A percentile compares a stretch with the other conserved stretches of the same genome.
Evolutionary conservation across 257 asterid species (phyloP).

Genomic region (Scutellaria baicalensis): DNA sequence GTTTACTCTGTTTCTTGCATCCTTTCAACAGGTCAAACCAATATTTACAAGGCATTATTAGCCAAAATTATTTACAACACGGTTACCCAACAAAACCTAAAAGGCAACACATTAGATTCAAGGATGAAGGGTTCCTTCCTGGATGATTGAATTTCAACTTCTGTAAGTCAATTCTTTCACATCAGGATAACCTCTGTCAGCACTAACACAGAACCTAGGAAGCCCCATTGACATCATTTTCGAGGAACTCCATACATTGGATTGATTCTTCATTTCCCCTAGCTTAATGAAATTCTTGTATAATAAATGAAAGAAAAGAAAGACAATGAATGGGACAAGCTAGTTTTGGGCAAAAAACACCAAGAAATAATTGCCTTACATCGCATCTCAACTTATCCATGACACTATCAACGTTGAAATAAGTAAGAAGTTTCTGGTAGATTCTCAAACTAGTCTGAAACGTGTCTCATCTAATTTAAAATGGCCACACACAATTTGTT

Average conservation of each 20-base stretch:
- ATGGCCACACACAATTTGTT: neutral
- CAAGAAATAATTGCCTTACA: neutral
- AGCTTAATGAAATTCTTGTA: neutral
- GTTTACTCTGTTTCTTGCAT: neutral
- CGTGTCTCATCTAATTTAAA: neutral
- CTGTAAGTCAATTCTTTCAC: neutral
- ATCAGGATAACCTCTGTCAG: neutral
- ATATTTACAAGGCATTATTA: neutral
- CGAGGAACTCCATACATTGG: neutral
- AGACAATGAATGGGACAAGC: neutral
- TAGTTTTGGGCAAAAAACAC: neutral
- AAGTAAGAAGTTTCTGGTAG: neutral
- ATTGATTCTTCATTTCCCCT: neutral
- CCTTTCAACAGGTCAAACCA: neutral
- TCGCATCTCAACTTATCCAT: neutral
- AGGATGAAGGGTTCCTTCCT: neutral
- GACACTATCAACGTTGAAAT: neutral
- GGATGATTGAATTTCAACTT: neutral
- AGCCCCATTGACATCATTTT: neutral
- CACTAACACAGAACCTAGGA: neutral
- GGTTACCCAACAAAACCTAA: neutral
- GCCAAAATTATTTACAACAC: neutral
- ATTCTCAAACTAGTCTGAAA: neutral
- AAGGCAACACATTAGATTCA: neutral
- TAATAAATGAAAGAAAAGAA: neutral